Evolutionary conservation across 345 rosid genomes (phyloP), one percentile per base, ranked within the genome.

Genomic region (Diplotaxis tenuifolia): DNA sequence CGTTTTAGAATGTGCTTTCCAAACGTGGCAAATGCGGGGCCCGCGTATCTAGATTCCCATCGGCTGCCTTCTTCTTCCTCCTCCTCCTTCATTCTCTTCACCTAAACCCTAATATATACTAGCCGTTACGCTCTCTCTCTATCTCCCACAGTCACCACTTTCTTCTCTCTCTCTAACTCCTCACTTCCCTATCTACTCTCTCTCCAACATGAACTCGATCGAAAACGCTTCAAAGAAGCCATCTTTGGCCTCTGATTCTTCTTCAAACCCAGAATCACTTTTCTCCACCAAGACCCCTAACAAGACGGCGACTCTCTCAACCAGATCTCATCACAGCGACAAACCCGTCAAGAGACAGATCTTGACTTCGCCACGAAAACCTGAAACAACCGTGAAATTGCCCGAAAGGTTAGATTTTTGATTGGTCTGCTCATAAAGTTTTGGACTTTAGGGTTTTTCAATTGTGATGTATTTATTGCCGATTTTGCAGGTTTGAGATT

Each of bases 261-360:
- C 60, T 67, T 52, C 68, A 18, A 74, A 31, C 67, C 52, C 72
- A 0, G 66, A 55, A 4, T 11, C 71, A 10, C 28, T 73, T 9
- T 72, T 82, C 19, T 15, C 62, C 22, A 65, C 88, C 5, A 78
- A 77, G 67, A 87, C 96, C 38, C 92, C 90, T 1, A 84, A 76
- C 63, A 83, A 81, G 80, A 62, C 62, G 18, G 21, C 77, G 47
- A 38, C 1, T 67, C 76, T 76, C 31, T 71, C 80, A 11, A 59
- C 58, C 73, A 83, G 86, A 5, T 38, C 75, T 65, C 78, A 83
- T 38, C 76, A 78, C 84, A 58, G 86, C 7, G 81, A 84, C 54
- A 75, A 73, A 60, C 71, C 86, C 14, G 86, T 78, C 5, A 70
- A 76, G 58, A 79, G 83, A 38, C 87, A 79, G 84, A 81, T 84